A percentile compares a stretch with the other conserved stretches of the same genome.
Evolutionary conservation across 2,329 filamentous ascomycete genomes (phyloP).

Genomic region (Emergomyces africanus): DNA sequence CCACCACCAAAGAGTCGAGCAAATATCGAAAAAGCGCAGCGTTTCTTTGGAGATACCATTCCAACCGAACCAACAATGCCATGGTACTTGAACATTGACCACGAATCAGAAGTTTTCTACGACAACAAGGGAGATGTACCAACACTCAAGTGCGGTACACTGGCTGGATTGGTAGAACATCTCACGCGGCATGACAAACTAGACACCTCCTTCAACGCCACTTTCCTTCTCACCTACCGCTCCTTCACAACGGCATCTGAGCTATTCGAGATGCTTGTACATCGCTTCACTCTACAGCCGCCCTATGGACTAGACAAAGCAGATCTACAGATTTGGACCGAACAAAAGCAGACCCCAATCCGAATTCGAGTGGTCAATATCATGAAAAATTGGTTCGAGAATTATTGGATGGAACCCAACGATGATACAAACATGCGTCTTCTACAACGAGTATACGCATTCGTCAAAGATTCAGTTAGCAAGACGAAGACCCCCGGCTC

Average conservation of each 20-base stretch:
- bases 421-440: constrained; percentile 74
- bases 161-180: constrained; percentile 84
- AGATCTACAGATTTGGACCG: constrained; percentile 79
- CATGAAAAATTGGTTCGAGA: constrained; percentile 95
- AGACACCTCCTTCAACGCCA: constrained; percentile 92
- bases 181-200: constrained; percentile 91
- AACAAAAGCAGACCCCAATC: constrained; percentile 91
- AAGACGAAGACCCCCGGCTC: constrained; percentile 88
- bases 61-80: constrained; percentile 40
- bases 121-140: constrained; percentile 67
- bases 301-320: constrained; percentile 62
- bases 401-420: constrained; percentile 95
- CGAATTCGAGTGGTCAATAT: constrained; percentile 96
- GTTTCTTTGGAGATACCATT: constrained; percentile 28
- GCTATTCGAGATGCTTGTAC: constrained; percentile 83
- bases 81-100: constrained; percentile 72
- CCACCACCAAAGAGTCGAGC: constrained; percentile 27
- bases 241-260: constrained; percentile 88
- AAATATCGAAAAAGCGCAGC: constrained; percentile 35
- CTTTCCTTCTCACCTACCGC: constrained; percentile 89
- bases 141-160: constrained; percentile 74
- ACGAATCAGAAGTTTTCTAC: constrained; percentile 80
- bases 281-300: constrained; percentile 84
- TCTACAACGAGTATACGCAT: constrained; percentile 77
- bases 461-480: constrained; percentile 83